Conservation (phyloP, 2,329 filamentous ascomycete genomes). For the Fusarium penzigii region DNA sequence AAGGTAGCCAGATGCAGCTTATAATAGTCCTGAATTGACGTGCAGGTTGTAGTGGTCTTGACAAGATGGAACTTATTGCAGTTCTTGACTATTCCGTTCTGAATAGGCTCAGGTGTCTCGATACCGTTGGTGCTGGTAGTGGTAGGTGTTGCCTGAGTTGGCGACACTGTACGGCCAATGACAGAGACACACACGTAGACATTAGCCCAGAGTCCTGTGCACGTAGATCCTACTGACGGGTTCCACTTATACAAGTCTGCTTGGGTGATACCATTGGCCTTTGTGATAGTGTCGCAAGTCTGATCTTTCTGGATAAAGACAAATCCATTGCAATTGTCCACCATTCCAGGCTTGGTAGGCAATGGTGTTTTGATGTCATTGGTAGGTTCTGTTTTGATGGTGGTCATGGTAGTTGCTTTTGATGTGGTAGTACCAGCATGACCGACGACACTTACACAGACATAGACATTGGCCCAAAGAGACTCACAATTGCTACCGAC, state of each 20-base stretch:
- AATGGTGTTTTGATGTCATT: constrained; percentile 8
- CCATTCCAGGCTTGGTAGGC: constrained; percentile 12
- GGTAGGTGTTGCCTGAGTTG: too few relatives aligned
- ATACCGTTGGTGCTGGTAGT: too few relatives aligned
- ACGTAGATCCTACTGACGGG: not conserved
- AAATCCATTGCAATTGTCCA: constrained; percentile 7
- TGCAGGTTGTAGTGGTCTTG: too few relatives aligned
- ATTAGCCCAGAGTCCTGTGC: constrained; percentile 4
- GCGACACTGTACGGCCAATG: too few relatives aligned
- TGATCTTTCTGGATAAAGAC: not conserved
- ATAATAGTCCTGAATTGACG: too few relatives aligned
- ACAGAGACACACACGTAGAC: constrained; percentile 7
- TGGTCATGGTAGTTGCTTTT: too few relatives aligned
- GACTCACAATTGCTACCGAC: not conserved
- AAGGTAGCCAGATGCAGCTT: too few relatives aligned
- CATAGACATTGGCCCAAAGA: constrained; percentile 1
- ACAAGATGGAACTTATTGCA: too few relatives aligned
- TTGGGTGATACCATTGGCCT: not conserved
- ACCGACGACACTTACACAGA: constrained; percentile 1
- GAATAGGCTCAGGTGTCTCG: too few relatives aligned
- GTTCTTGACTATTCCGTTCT: too few relatives aligned
- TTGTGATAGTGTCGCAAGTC: not conserved
- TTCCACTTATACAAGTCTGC: constrained; percentile 9
- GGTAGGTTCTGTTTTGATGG: too few relatives aligned
- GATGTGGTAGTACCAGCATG: too few relatives aligned